Evolutionary conservation across 1,139 yeast species (phyloP).

Genomic region (Taphrina populina): DNA sequence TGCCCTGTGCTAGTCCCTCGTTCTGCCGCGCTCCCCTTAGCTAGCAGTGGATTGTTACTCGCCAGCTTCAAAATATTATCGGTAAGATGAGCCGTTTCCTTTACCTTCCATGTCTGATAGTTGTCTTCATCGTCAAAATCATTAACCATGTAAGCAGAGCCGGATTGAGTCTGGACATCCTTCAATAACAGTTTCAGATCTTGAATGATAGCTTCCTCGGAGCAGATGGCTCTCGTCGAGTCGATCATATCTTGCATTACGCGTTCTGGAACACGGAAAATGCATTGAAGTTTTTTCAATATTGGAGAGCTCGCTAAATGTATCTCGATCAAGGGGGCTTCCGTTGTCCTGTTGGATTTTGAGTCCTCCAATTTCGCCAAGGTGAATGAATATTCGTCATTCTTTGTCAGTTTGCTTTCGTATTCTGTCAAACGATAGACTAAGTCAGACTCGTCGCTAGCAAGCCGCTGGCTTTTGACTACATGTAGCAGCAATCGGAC

Average conservation of each 20-base stretch:
- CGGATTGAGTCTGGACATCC: not conserved
- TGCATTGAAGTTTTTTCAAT: not conserved
- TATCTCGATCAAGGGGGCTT: not conserved
- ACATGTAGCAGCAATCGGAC: conserved; percentile 53
- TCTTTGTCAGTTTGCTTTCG: conserved; percentile 21
- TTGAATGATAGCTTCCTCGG: not conserved
- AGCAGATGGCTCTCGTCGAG: not conserved
- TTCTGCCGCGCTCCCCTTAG: not conserved
- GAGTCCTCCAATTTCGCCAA: not conserved
- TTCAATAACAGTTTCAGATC: conserved; percentile 22
- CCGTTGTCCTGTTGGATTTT: not conserved
- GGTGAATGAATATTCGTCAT: not conserved
- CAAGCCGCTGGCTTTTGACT: conserved; percentile 45
- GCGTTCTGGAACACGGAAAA: not conserved
- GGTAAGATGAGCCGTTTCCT: conserved; percentile 9
- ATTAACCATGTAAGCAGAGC: not conserved
- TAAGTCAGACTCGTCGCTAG: conserved; percentile 13
- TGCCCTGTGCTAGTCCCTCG: not conserved
- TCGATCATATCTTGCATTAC: conserved; percentile 16
- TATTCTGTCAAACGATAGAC: conserved; percentile 16
- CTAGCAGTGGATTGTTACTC: conserved; percentile 9
- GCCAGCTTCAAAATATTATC: conserved; percentile 19
- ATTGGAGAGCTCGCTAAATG: not conserved
- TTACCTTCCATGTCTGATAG: conserved; percentile 12
- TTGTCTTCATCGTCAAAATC: conserved; percentile 8